phyloP scores from a whole-genome alignment of 768 basidiomycete species.

The Phlegmacium glaucopus region DNA sequence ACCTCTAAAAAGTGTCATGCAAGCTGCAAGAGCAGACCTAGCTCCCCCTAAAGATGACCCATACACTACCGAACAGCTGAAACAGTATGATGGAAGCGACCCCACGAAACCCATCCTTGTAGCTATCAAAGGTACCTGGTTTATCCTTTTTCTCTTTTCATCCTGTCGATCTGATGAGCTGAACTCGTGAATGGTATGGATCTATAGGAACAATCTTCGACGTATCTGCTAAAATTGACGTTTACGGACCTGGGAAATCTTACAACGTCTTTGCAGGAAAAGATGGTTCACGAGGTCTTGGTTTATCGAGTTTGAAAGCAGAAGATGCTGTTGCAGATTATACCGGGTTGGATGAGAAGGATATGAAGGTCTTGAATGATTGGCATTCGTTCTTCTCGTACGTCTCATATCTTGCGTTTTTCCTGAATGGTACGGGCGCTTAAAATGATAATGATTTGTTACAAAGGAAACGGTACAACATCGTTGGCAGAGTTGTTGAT shows the following conservation, averaged over 20 bases:
- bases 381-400: constrained; percentile 89
- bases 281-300: constrained; percentile 87
- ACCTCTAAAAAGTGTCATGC: constrained; percentile 64
- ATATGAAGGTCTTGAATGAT: constrained; percentile 78
- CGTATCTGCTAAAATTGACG: constrained; percentile 79
- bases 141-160: neutral
- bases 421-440: neutral
- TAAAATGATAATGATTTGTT: neutral
- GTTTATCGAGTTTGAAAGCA: constrained; percentile 81
- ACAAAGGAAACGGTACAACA: constrained; percentile 80
- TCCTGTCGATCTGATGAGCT: too few species aligned
- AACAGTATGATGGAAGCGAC: constrained; percentile 67
- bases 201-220: constrained; percentile 84
- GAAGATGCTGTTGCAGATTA: constrained; percentile 91
- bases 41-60: constrained; percentile 75
- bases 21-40: constrained; percentile 56
- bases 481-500: constrained; percentile 74
- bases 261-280: constrained; percentile 91
- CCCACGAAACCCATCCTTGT: constrained; percentile 76
- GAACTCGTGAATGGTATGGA: neutral
- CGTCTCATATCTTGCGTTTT: constrained; percentile 34
- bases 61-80: constrained; percentile 67
- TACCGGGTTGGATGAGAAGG: constrained; percentile 64
- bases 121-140: constrained; percentile 87
- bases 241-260: constrained; percentile 80